A percentile compares a stretch with the other conserved stretches of the same genome.
Evolutionary conservation across 2,329 filamentous ascomycete species (phyloP).

Genomic region (Rutstroemia sp.): DNA sequence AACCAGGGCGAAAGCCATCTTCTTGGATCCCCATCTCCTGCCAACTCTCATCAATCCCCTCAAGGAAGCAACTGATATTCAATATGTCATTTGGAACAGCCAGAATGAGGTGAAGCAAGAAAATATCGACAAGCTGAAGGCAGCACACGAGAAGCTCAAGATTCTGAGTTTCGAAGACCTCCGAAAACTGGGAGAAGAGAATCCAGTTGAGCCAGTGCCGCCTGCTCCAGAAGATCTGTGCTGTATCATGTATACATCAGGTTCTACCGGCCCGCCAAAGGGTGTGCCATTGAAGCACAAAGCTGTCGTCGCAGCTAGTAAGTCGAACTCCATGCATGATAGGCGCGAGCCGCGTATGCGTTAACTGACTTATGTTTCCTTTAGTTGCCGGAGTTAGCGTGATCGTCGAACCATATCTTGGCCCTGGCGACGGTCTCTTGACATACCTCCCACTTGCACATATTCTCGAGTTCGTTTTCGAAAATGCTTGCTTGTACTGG

Average conservation of each 20-base stretch:
- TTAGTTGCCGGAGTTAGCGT: slow-evolving; percentile 70
- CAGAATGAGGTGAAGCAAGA: slow-evolving; percentile 41
- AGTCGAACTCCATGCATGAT: slow-evolving; percentile 56
- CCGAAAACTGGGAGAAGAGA: slow-evolving; percentile 42
- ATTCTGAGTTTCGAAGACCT: slow-evolving; percentile 46
- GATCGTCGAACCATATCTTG: slow-evolving; percentile 70
- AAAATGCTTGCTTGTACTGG: slow-evolving; percentile 82
- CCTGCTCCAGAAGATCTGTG: slow-evolving; percentile 72
- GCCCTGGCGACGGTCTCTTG: slow-evolving; percentile 68
- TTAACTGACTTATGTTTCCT: background rate
- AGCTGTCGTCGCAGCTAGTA: slow-evolving; percentile 72
- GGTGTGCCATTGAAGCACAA: slow-evolving; percentile 80
- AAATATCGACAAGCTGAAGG: slow-evolving; percentile 42
- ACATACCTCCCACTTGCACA: slow-evolving; percentile 92
- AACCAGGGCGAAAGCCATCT: slow-evolving; percentile 74
- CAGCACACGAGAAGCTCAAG: slow-evolving; percentile 45
- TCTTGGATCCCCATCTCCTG: slow-evolving; percentile 73
- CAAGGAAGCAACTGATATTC: slow-evolving; percentile 45
- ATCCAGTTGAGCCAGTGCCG: slow-evolving; percentile 61
- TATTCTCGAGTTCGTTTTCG: slow-evolving; percentile 91
- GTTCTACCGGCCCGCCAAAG: slow-evolving; percentile 83
- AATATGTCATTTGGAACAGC: slow-evolving; percentile 46
- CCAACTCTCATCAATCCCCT: slow-evolving; percentile 50
- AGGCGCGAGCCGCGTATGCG: slow-evolving; percentile 31
- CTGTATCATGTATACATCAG: slow-evolving; percentile 82